phyloP scores from a whole-genome alignment of 495 filamentous ascomycete genomes.

The Daldinia bambusicola region DNA sequence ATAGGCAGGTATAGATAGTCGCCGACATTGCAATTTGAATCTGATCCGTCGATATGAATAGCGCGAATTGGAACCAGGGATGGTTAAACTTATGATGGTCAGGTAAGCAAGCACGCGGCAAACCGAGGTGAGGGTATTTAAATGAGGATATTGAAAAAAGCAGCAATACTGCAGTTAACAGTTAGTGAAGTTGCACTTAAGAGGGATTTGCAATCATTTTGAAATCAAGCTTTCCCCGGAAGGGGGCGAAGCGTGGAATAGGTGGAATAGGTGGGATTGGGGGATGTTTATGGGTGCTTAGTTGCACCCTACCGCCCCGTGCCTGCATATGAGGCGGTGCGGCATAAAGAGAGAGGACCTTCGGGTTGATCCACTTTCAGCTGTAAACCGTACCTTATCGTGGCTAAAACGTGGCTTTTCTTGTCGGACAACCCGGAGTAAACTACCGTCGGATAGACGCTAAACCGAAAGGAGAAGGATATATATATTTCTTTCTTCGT shows the following conservation, averaged over 20 bases:
- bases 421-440: constrained; percentile 12
- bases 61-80: background rate
- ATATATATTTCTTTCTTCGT: constrained; percentile 8
- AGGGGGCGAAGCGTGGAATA: too few relatives aligned
- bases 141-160: constrained; percentile 32
- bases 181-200: constrained; percentile 18
- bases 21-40: constrained; percentile 29
- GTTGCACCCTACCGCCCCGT: background rate
- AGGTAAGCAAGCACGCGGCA: background rate
- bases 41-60: background rate
- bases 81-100: background rate
- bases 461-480: constrained; percentile 21
- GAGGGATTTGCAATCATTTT: constrained; percentile 45
- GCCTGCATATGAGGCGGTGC: constrained; percentile 6
- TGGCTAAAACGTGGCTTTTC: constrained; percentile 32
- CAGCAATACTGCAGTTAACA: constrained; percentile 5
- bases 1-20: constrained; percentile 18
- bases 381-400: too few relatives aligned
- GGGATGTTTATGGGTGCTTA: constrained; percentile 11
- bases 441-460: constrained; percentile 11
- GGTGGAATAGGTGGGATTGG: too few relatives aligned
- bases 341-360: too few relatives aligned
- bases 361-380: too few relatives aligned
- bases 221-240: constrained; percentile 29
- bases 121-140: constrained; percentile 34